Base-by-base conservation (phyloP, 768 basidiomycete species). In the Xanthoconium purpureum region DNA sequence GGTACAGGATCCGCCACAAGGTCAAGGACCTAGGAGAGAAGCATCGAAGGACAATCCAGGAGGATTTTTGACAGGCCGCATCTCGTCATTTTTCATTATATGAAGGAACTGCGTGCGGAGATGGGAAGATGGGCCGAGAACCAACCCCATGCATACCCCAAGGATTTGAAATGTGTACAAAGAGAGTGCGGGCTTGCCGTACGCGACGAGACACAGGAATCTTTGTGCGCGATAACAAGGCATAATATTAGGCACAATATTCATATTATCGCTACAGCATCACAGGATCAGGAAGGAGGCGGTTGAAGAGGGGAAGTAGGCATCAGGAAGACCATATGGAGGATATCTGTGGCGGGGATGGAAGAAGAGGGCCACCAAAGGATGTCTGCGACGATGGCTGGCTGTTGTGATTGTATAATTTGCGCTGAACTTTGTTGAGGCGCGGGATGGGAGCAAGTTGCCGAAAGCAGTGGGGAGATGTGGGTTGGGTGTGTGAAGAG, bases 1-100 rank as follows among this genome's bases (percentile, higher is more conserved):
- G 58, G 58, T 47, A 63, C 43, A 61, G 66, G 66, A 67, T 66
- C 67, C 66, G 69, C 64, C 59, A 42, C n/a, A 5, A 38, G 43
- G 11, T 17, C 38, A 17, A 57, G 39, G 64, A 62, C 43, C 63
- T 67, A 64, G 65, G 62, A 69, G 46, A 58, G 62, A 69, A 66
- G 67, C 30, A 39, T 18, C 8, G 55, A 63, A 58, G 55, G 61
- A 47, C 63, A 47, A 66, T 64, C 59, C 55, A 63, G 66, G 61
- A 45, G 43, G 54, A 45, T 51, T 56, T n/a, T 54, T 53, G 37
- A 47, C 54, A 47, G 35, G 13, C 63, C 52, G 49, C 15, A 51
- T 68, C 63, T 63, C 66, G 66, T 68, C 44, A 67, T 56, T 64
- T 49, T 50, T 68, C 66, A 66, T 68, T 61, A 58, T 61, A 44